Percentiles rank a stretch among this genome's conserved stretches.
phyloP scores from a whole-genome alignment of 2,329 filamentous ascomycete genomes.

The Talaromyces verruculosus region DNA sequence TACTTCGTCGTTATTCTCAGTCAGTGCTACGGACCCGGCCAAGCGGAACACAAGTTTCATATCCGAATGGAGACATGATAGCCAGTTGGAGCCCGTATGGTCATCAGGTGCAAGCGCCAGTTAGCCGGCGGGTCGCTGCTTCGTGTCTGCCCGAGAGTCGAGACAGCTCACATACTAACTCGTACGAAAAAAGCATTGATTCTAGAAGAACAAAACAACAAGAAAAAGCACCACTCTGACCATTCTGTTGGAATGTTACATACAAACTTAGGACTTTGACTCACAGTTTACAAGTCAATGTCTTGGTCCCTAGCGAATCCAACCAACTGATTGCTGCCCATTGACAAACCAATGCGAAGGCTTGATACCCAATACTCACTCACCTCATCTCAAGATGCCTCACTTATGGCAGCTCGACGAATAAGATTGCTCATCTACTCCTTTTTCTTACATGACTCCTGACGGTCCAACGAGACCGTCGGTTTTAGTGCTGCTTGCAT shows the following conservation, averaged over 20 bases:
- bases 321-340: conserved; percentile 18
- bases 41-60: conserved; percentile 1
- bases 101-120: conserved; percentile 1
- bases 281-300: conserved; percentile 6
- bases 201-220: neutral
- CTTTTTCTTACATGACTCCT: conserved; percentile 3
- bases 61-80: neutral
- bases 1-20: neutral
- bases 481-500: neutral
- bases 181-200: neutral
- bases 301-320: conserved; percentile 1
- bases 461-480: neutral
- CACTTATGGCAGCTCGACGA: conserved; percentile 20
- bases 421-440: neutral
- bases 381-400: conserved; percentile 19
- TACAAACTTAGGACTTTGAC: neutral
- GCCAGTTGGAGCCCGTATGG: neutral
- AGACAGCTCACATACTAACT: conserved; percentile 2
- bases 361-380: conserved; percentile 21
- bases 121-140: conserved; percentile 19
- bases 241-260: neutral
- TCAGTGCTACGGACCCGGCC: neutral
- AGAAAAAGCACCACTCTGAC: neutral
- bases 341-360: conserved; percentile 6
- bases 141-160: conserved; percentile 18